Evolutionary conservation across 2,329 filamentous ascomycete genomes (phyloP), one percentile per base, ranked within the genome.

Genomic region (Fusarium pseudonygamai): DNA sequence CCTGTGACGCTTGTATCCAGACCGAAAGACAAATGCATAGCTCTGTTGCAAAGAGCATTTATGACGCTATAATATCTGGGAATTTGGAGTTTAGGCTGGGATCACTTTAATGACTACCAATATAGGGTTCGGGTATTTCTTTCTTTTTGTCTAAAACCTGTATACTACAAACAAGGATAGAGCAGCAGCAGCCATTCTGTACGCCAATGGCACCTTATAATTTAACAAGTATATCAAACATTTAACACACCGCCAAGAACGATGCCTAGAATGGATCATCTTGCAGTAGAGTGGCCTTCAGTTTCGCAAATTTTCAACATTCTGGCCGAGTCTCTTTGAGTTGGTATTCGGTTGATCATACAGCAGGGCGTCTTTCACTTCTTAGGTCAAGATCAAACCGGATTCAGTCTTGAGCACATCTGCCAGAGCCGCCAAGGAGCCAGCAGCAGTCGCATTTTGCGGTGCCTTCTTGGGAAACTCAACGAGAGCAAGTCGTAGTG

Each of bases 401-500:
- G 83, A 82, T 67, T 88, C 85, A 43, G 81, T 81, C 69, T 83
- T 84, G n/a, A 91, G 80, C 18, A 89, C 81, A 67, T 89, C 85
- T 5, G 85, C 88, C 49, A 91, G 78, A 1, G 90, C 87, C 62
- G 83, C 80, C 49, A 92, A 78, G 10, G 87, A 87, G 43, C 84
- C 84, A 5, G 87, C 87, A 4, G 86, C 88, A 3, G 84, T 81
- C 4, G 85, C 86, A 59, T 85, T 84, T 26, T 83, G 80, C 5
- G 84, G 81, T 2, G 86, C 86, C 63, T 84, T 86, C 32, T 83
- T 83, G 2, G 94, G 94, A 55, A 96, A 91, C 18, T 94, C 92
- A n/a, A 96, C 82, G 32, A 96, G 84, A 0, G 93, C 93, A 58
- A 89, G 85, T 42, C 90, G 86, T 73, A 98, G 80, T 4, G 93